Conservation (phyloP, 2,329 filamentous ascomycete species). For the Pseudocercospora ulei region DNA sequence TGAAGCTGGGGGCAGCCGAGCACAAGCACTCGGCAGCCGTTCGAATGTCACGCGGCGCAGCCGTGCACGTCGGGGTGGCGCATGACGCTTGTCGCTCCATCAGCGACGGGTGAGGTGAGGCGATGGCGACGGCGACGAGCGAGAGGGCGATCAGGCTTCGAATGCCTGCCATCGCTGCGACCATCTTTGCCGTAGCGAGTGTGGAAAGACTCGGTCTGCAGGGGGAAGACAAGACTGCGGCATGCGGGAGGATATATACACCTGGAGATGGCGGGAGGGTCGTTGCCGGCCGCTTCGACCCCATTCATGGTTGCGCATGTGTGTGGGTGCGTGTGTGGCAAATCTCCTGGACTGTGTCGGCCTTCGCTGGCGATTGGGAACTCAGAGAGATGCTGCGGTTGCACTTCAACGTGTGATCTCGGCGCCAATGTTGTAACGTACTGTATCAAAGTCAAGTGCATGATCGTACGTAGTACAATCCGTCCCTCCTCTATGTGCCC, state of each 20-base stretch:
- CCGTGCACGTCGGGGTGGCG: neutral
- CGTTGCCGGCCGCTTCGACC: neutral
- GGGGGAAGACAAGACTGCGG: neutral
- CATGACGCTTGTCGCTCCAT: conserved; percentile 1
- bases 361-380: neutral
- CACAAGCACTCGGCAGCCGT: conserved; percentile 4
- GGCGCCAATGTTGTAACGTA: conserved; percentile 3
- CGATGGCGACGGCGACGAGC: neutral
- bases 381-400: neutral
- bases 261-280: neutral
- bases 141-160: neutral
- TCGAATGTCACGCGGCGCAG: neutral
- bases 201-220: neutral
- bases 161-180: neutral
- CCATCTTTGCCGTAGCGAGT: neutral
- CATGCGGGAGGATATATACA: conserved; percentile 2
- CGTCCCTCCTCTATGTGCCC: conserved; percentile 8
- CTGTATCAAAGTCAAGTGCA: neutral
- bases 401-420: neutral
- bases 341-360: neutral
- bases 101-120: conserved; percentile 1
- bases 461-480: neutral
- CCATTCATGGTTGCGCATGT: neutral
- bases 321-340: neutral
- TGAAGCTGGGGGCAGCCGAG: neutral